Evolutionary conservation across 306 rosid genomes (phyloP), one percentile per base, ranked within the genome.

Genomic region (Quercus cerris): DNA sequence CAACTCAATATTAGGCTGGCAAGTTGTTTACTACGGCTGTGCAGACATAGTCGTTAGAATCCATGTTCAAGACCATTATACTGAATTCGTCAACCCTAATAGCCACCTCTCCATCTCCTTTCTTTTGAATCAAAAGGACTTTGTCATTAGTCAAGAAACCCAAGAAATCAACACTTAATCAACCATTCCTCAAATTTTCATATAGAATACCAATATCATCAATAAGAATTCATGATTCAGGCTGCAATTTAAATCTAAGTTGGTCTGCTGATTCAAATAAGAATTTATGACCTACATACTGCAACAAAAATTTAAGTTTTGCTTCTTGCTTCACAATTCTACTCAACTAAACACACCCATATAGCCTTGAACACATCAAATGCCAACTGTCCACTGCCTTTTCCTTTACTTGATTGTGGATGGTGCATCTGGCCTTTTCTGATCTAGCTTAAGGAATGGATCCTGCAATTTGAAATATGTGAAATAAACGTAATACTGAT

Each of bases 371-470:
- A 33, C 41, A 33, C 41, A 33, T 33, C 41, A 33, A 33, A 33
- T 4, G 3, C 71, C 71, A 66, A 66, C 46, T 1, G 66, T 33
- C 71, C 71, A 33, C 71, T 6, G 6, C 46, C 67, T 77, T 79
- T 64, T 80, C 41, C 20, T 85, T 80, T 82, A 81, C 84, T 86
- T 84, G 72, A 77, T 84, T 31, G 86, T 74, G 55, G 85, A 56
- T 71, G 78, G 82, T 51, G 81, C 84, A 64, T 80, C 91, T 23
- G 19, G 78, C 75, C 84, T 88, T 80, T 58, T 83, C 28, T 76
- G 57, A 10, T 84, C 67, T 27, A 81, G 81, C 78, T 90, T 93
- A 70, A 80, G 70, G 83, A 86, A 87, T 18, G 92, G 89, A 87
- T 91, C 93, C 99, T 94, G 93, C 69, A 56, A 46, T 46, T 46